Evolutionary conservation across 164 flowering plant genomes (phyloP).

Genomic region (Stephania yunnanensis): DNA sequence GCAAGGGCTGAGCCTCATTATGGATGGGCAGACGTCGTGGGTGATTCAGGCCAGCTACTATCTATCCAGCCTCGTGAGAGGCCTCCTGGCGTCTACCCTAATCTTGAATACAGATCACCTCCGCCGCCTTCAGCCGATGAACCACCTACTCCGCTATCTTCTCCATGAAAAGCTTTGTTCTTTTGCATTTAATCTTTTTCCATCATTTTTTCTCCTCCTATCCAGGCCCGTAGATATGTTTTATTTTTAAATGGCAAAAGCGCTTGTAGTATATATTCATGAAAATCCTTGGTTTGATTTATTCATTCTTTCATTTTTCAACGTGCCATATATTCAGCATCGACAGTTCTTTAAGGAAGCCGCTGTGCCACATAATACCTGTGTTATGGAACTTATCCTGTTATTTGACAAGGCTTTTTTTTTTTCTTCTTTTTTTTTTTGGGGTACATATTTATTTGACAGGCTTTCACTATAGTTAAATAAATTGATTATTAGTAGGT

Average conservation of each 20-base stretch:
- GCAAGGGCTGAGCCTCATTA: conserved; percentile 94
- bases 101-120: conserved; percentile 57
- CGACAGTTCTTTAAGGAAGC: neutral
- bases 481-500: too few species aligned
- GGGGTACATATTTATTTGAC: too few species aligned
- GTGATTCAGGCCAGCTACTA: conserved; percentile 83
- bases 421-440: too few species aligned
- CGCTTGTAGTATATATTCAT: conserved; percentile 13
- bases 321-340: neutral
- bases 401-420: too few species aligned
- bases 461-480: too few species aligned
- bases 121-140: conserved; percentile 39
- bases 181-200: neutral
- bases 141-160: conserved; percentile 26
- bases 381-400: too few species aligned
- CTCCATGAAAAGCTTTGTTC: conserved; percentile 16
- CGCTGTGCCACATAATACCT: neutral
- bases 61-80: conserved; percentile 72
- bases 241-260: conserved; percentile 10
- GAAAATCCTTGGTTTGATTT: conserved; percentile 19
- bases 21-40: conserved; percentile 99
- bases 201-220: neutral
- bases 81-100: conserved; percentile 82
- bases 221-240: conserved; percentile 11
- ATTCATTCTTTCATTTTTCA: conserved; percentile 39